Percentiles rank a stretch among this genome's conserved stretches.
These are phyloP conservation scores for Celoporthe dispersa DNA, from an alignment of 2,329 filamentous ascomycete species.

Conservation along the genomic window DNA sequence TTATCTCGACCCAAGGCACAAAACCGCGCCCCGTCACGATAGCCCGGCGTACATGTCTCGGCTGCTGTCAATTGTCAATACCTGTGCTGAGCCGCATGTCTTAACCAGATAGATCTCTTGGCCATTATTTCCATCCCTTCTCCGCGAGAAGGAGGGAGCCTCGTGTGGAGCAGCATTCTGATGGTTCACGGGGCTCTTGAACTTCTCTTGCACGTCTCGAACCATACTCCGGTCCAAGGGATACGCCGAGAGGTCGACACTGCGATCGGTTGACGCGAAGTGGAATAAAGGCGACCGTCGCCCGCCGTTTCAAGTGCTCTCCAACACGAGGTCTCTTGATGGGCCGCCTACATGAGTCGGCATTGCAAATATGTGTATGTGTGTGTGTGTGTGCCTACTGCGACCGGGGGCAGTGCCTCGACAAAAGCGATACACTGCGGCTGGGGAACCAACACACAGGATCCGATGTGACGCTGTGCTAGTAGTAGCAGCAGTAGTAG, in stretches of 20 bases:
- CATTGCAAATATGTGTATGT: not conserved
- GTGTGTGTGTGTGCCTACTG: not conserved
- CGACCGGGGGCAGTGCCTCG: constrained; percentile 9
- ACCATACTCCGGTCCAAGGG: not conserved
- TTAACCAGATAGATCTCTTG: not conserved
- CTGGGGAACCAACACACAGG: not conserved
- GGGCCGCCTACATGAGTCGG: not conserved
- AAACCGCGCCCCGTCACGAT: not conserved
- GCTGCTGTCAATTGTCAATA: not conserved
- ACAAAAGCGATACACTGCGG: not conserved
- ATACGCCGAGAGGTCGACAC: not conserved
- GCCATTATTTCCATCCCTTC: not conserved
- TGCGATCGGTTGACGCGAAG: constrained; percentile 12
- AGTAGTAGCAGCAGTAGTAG: constrained; percentile 3
- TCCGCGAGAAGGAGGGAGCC: not conserved
- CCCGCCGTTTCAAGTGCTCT: constrained; percentile 5
- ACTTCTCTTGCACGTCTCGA: not conserved
- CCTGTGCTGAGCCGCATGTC: constrained; percentile 1
- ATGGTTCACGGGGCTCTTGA: not conserved
- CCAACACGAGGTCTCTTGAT: constrained; percentile 12
- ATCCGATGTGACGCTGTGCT: constrained; percentile 8
- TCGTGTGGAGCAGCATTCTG: not conserved
- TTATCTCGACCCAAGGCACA: not conserved
- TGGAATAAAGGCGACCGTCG: constrained; percentile 23
- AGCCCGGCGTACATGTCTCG: not conserved